These are phyloP conservation scores for Aspergillus ochraceoroseus DNA, from an alignment of 2,329 filamentous ascomycete genomes.

Conservation along the genomic window DNA sequence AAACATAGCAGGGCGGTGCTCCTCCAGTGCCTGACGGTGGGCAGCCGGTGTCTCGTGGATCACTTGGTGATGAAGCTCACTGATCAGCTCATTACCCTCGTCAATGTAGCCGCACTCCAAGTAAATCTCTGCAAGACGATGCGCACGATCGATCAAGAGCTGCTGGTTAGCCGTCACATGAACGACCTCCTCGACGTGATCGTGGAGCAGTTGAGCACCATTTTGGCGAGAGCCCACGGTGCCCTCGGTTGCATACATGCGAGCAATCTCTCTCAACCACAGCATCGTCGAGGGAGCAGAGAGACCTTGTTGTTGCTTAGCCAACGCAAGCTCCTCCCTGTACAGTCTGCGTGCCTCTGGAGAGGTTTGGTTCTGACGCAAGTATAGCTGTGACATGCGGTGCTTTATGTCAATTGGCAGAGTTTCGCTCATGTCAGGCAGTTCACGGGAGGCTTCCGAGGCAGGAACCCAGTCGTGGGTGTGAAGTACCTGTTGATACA, in stretches of 20 bases:
- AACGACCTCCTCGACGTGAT: slow-evolving; percentile 43
- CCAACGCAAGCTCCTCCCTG: slow-evolving; percentile 43
- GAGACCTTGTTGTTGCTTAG: slow-evolving; percentile 44
- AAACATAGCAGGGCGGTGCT: slow-evolving; percentile 43
- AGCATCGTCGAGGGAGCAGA: slow-evolving; percentile 46
- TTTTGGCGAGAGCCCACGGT: slow-evolving; percentile 39
- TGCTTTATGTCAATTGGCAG: slow-evolving; percentile 48
- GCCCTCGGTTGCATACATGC: slow-evolving; percentile 40
- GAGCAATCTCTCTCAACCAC: slow-evolving; percentile 43
- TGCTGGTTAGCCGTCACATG: slow-evolving; percentile 41
- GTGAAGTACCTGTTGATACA: slow-evolving; percentile 48
- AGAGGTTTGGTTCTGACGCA: slow-evolving; percentile 38
- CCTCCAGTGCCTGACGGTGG: slow-evolving; percentile 26
- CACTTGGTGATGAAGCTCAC: slow-evolving; percentile 49
- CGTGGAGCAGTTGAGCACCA: slow-evolving; percentile 40
- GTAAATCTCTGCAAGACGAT: slow-evolving; percentile 46
- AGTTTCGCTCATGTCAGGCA: slow-evolving; percentile 35
- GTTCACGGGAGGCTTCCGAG: slow-evolving; percentile 24
- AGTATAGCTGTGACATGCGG: slow-evolving; percentile 48
- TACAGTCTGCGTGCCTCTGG: slow-evolving; percentile 40
- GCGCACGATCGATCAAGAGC: slow-evolving; percentile 45
- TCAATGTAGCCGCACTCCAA: slow-evolving; percentile 42
- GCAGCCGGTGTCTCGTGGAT: slow-evolving; percentile 42
- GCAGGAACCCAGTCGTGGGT: slow-evolving; percentile 37
- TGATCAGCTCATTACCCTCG: slow-evolving; percentile 42